These are phyloP conservation scores for Coniferiporia sulphurascens DNA, from an alignment of 1,284 basidiomycete genomes.

Conservation along the genomic window DNA sequence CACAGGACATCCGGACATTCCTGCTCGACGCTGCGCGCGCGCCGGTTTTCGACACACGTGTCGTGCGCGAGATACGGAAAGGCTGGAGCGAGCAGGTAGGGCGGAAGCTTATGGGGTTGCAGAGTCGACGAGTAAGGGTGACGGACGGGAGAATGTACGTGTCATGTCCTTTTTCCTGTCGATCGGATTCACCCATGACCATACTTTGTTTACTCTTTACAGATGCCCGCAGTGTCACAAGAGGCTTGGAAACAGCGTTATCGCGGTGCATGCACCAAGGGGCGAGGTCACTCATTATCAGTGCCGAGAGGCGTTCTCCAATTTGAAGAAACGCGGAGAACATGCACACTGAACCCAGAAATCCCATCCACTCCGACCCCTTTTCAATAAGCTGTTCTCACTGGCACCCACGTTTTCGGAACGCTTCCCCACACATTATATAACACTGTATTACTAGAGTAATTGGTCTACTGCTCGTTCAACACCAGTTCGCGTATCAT, in stretches of 20 bases:
- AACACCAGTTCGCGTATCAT: neutral
- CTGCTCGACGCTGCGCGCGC: slow-evolving; percentile 68
- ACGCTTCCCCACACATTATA: neutral
- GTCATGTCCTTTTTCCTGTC: neutral
- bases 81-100: slow-evolving; percentile 72
- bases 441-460: slow-evolving; percentile 6
- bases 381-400: neutral
- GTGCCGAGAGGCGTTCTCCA: slow-evolving; percentile 80
- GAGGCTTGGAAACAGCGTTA: slow-evolving; percentile 88
- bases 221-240: slow-evolving; percentile 97
- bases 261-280: slow-evolving; percentile 88
- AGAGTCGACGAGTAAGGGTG: slow-evolving; percentile 83
- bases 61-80: slow-evolving; percentile 65
- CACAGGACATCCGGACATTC: slow-evolving; percentile 77
- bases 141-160: slow-evolving; percentile 86
- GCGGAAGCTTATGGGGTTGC: slow-evolving; percentile 65
- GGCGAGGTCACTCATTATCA: slow-evolving; percentile 94
- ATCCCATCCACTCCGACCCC: neutral
- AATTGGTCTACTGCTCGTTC: neutral
- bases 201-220: slow-evolving; percentile 10
- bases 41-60: slow-evolving; percentile 61
- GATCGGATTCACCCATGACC: neutral
- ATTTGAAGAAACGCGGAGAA: slow-evolving; percentile 42
- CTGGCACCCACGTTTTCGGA: neutral
- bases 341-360: neutral